phyloP scores from a whole-genome alignment of 192 early-diverging fungal species.

The Polychytrium aggregatum region DNA sequence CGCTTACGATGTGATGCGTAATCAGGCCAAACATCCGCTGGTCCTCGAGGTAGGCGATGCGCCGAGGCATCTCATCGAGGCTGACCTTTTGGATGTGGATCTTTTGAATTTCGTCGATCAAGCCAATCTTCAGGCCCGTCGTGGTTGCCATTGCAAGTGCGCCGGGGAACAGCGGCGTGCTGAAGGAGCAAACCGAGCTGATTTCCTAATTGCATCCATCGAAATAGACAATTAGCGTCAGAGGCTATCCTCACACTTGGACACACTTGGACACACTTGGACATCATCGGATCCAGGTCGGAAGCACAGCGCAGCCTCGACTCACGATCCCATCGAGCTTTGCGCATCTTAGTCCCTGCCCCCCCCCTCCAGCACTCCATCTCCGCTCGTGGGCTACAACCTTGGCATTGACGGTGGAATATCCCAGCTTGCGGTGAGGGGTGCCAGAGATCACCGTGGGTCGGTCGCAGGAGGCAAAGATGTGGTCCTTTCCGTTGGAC shows the following conservation, averaged over 20 bases:
- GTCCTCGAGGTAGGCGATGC: slow-evolving; percentile 53
- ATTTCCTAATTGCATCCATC: slow-evolving; percentile 34
- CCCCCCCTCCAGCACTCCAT: too few relatives aligned
- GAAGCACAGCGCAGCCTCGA: too few relatives aligned
- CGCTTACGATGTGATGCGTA: slow-evolving; percentile 33
- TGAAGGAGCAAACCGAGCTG: slow-evolving; percentile 52
- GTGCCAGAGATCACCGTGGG: slow-evolving; percentile 67
- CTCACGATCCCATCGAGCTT: too few relatives aligned
- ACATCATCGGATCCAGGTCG: too few relatives aligned
- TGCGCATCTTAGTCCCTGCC: too few relatives aligned
- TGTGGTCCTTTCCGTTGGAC: slow-evolving; percentile 22
- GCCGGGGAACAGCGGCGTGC: slow-evolving; percentile 30
- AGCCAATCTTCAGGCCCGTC: slow-evolving; percentile 54
- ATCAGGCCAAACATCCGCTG: slow-evolving; percentile 53
- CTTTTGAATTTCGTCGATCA: slow-evolving; percentile 70
- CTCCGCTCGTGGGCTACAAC: slow-evolving; percentile 24
- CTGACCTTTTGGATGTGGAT: slow-evolving; percentile 65
- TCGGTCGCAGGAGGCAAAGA: slow-evolving; percentile 75
- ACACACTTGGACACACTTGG: too few relatives aligned
- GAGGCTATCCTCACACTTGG: too few relatives aligned
- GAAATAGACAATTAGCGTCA: too few relatives aligned
- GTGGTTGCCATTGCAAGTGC: slow-evolving; percentile 57
- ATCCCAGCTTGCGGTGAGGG: slow-evolving; percentile 56
- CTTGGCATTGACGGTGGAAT: slow-evolving; percentile 74
- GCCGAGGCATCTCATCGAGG: slow-evolving; percentile 55